Evolutionary conservation across 2,329 filamentous ascomycete genomes (phyloP), one percentile per base, ranked within the genome.

Genomic region (Ceratocystis alfenasii): DNA sequence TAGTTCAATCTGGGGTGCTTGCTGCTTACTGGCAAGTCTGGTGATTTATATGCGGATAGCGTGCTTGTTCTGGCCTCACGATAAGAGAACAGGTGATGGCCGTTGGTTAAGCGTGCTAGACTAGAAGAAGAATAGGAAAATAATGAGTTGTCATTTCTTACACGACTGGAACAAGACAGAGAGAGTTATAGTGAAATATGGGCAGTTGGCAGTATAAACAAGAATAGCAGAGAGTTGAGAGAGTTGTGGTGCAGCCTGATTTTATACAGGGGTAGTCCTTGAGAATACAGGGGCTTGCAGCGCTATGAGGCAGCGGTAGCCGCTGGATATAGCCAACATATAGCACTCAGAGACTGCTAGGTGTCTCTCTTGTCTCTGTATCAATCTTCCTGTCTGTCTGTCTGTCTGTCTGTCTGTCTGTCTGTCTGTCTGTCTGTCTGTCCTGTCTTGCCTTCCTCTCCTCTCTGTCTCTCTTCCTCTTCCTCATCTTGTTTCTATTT

Each of bases 391-490:
- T 41, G 10, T 10, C 33, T 36, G 5, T 7, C 30, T 36, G 33
- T 41, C 36, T 41, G 36, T 15, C 36, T 41, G 45, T n/a, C 44
- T 8, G 22, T 28, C 53, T 50, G 22, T 28, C 50, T 36, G 2
- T 4, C 45, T 48, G 45, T 20, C n/a, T 8, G 22, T 28, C 53
- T 50, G 22, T 28, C 50, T 48, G 45, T 22, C 12, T 48, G 45
- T 20, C 48, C 22, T 64, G 63, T 45, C 30, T 57, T 53, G n/a
- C 62, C 61, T 64, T 33, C 44, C 48, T 33, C 15, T 61, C 46
- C 30, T 36, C 57, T 46, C 57, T 10, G 36, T 65, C 53, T 48
- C 25, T 36, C 33, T 36, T 36, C 33, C 10, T 41, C 36, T 41
- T 41, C 36, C 36, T 41, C 36, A 41, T 41, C 36, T 41, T 41